Evolutionary conservation across 2,329 filamentous ascomycete genomes (phyloP), one percentile per base, ranked within the genome.

Genomic region (Aureobasidium sp.): DNA sequence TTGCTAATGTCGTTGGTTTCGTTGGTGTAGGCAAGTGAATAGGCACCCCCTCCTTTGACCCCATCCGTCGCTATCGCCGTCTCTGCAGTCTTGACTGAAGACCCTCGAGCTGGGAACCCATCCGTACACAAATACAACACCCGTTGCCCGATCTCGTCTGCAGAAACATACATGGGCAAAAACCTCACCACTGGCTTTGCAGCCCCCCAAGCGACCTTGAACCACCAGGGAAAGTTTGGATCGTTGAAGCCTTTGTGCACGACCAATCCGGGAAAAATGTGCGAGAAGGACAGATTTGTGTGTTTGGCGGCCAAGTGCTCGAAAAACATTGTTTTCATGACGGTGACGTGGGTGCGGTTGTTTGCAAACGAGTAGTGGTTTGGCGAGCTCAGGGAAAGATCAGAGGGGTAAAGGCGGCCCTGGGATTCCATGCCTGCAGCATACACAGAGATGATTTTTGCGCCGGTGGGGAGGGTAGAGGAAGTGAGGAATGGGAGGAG

Each of bases 191-290:
- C 25, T 4, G 67, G 53, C 36, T 57, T 57, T 4, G 20, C 27
- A 8, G 29, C 8, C 6, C 14, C 37, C 53, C 59, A 64, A 8
- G 58, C 7, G 11, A 60, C 9, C 12, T 60, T 66, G 42, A 68
- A 66, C 66, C 67, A 69, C 59, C 48, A 56, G n/a, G 65, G 65
- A 36, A 63, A 41, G 12, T n/a, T 27, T n/a, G 51, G 41, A 37
- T 62, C 55, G 3, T 63, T 45, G 47, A 66, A 66, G 0, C 37
- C 59, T 2, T 60, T 57, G 7, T 63, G 66, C 6, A 67, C 58
- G 17, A 70, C 68, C 14, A 69, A 29, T n/a, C 68, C 66, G 11
- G 68, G 68, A 52, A 51, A 68, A 5, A 67, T 49, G 49, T 70
- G 66, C 66, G 58, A 45, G 64, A 66, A 9, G 67, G 29, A 34